Conservation (phyloP, 73 alveolate species). For the Tetrahymena elliotti region DNA sequence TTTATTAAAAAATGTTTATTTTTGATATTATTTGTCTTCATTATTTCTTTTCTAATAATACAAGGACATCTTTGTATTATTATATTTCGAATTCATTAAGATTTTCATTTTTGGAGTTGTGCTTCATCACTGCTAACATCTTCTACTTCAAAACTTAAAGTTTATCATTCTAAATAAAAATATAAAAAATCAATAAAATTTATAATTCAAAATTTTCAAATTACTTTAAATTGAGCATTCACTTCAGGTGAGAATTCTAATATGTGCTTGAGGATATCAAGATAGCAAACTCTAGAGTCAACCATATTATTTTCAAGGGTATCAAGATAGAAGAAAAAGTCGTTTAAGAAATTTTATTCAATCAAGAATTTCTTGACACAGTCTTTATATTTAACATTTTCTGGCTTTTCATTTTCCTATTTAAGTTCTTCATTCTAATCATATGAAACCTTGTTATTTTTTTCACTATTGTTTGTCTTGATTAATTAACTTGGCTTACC, state of each 20-base stretch:
- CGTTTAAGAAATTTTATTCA: neutral
- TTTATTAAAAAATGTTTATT: too few species aligned
- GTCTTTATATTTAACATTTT: constrained; percentile 18
- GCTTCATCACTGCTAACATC: neutral
- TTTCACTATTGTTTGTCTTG: neutral
- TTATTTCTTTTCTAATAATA: neutral
- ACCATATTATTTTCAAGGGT: neutral
- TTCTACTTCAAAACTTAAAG: neutral
- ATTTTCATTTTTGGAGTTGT: neutral
- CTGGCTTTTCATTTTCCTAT: constrained; percentile 5
- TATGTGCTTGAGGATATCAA: neutral
- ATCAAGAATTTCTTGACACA: constrained; percentile 5
- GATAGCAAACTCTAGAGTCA: neutral
- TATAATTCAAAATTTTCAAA: neutral
- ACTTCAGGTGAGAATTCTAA: neutral
- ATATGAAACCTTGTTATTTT: neutral
- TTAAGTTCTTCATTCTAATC: neutral
- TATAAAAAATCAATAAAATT: neutral
- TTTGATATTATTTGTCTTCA: neutral
- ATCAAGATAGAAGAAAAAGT: neutral
- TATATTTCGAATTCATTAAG: neutral
- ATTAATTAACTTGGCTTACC: neutral
- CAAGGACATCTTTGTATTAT: neutral
- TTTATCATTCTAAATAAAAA: neutral
- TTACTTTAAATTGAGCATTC: neutral